Conservation (phyloP, 2,329 filamentous ascomycete species). For the Fusarium sp. region DNA sequence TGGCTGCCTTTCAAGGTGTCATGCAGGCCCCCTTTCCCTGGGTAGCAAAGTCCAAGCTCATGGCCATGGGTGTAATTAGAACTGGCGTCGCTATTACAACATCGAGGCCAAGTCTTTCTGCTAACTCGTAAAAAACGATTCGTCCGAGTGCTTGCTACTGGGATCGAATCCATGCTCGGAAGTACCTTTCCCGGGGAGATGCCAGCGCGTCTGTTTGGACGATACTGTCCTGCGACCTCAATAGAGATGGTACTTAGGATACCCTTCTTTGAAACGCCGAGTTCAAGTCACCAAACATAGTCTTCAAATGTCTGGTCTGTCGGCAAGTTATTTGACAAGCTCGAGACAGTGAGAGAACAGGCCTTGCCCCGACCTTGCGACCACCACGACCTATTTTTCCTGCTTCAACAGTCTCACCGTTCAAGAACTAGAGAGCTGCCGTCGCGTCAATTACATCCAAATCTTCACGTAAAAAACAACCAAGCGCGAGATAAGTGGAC, state of each 20-base stretch:
- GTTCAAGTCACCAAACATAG: neutral
- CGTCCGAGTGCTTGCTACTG: too few relatives aligned
- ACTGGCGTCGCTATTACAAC: too few relatives aligned
- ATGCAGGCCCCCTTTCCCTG: neutral
- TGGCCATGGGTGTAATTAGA: too few relatives aligned
- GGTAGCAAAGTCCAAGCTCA: too few relatives aligned
- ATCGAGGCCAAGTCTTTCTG: too few relatives aligned
- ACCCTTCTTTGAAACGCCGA: neutral
- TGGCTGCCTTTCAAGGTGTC: neutral
- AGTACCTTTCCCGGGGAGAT: too few relatives aligned
- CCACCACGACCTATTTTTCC: neutral
- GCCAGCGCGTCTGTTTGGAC: too few relatives aligned
- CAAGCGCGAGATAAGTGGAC: neutral
- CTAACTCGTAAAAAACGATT: too few relatives aligned
- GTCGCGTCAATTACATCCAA: neutral
- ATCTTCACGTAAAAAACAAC: too few relatives aligned
- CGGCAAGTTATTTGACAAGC: neutral
- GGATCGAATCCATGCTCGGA: too few relatives aligned
- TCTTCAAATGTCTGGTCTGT: neutral
- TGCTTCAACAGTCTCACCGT: neutral
- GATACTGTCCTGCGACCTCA: too few relatives aligned
- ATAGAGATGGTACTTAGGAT: too few relatives aligned
- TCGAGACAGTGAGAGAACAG: neutral
- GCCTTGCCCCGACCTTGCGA: neutral
- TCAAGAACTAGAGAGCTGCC: neutral